Base-by-base conservation (phyloP, 805 yeast genomes). In the Candida bentonensis region DNA sequence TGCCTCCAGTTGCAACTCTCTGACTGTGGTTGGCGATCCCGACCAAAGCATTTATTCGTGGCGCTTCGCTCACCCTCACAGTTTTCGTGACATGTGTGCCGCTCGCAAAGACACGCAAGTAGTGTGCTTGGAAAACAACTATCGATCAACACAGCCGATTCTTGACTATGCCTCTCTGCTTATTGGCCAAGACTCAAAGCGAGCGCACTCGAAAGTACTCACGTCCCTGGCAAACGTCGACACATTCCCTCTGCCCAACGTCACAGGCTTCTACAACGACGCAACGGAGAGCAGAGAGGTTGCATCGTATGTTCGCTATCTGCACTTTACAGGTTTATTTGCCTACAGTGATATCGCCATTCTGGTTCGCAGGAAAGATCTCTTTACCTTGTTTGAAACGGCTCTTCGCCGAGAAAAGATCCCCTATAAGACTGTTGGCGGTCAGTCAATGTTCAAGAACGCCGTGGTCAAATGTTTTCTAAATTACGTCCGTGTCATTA, bases 11-110 rank as follows among this genome's bases (percentile, higher is more conserved):
- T 43, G 51, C 28, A 43, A 56, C 17, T 68, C 66, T 28, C 71
- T 89, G 5, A 84, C 96, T 0, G 79, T 87, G 1, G 96, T 89
- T 2, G 98, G 98, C 1, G 98, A 89, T 57, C 95, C 96, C 0
- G 96, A 92, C 60, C 98, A 89, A 61, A 80, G 94, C 55, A 89
- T 89, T 21, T 89, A 92, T 59, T 86, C 81, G 0, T 89, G 89
- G 53, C 67, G 97, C 48, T 78, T 80, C 53, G 96, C 96, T 0
- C 76, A 77, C 27, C 68, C 80, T 1, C 63, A 67, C 15, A 87
- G 83, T 53, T 84, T 88, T 53, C 62, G 51, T 0, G 55, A 65
- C 46, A 71, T 55, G 36, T 43, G 22, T 2, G 50, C 55, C 1
- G 55, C 52, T 22, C 64, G 66, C 44, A 67, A 74, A 21, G 50